These are phyloP conservation scores for Leptodontidium sp. DNA, from an alignment of 2,329 filamentous ascomycete species.

Conservation along the genomic window DNA sequence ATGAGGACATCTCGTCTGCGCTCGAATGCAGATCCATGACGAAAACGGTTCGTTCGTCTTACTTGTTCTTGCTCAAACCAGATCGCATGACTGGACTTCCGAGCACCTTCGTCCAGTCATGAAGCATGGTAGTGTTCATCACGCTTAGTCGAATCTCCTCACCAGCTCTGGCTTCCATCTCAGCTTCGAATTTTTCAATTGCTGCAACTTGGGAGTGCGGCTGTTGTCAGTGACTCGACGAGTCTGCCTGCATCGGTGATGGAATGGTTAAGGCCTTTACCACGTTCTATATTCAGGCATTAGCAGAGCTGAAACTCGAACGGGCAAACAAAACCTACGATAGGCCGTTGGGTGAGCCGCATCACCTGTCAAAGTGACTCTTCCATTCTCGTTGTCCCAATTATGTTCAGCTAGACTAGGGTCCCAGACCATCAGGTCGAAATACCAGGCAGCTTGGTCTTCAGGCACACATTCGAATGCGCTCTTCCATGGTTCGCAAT, in stretches of 20 bases:
- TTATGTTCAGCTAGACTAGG: conserved; percentile 43
- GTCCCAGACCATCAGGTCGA: conserved; percentile 45
- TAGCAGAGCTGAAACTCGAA: not conserved
- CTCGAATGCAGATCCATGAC: conserved; percentile 2
- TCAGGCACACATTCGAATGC: conserved; percentile 48
- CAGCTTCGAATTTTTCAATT: conserved; percentile 52
- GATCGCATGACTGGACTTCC: conserved; percentile 44
- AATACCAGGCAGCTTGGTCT: conserved; percentile 46
- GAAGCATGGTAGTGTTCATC: conserved; percentile 55
- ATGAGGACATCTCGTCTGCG: not conserved
- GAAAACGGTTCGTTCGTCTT: not conserved
- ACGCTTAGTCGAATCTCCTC: conserved; percentile 54
- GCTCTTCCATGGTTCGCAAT: conserved; percentile 55
- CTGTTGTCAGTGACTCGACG: conserved; percentile 33
- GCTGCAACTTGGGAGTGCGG: conserved; percentile 42
- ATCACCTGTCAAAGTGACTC: conserved; percentile 48
- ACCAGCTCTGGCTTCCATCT: conserved; percentile 55
- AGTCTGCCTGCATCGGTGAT: conserved; percentile 54
- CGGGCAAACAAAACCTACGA: conserved; percentile 39
- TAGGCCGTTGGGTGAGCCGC: conserved; percentile 50
- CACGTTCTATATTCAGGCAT: conserved; percentile 52
- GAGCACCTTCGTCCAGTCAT: conserved; percentile 50
- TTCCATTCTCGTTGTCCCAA: conserved; percentile 47
- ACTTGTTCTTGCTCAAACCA: conserved; percentile 27
- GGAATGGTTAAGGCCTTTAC: conserved; percentile 58